Percentiles rank a stretch among this genome's conserved stretches.
These are phyloP conservation scores for Podospora pseudoanserina DNA, from an alignment of 495 filamentous ascomycete species.

Conservation along the genomic window DNA sequence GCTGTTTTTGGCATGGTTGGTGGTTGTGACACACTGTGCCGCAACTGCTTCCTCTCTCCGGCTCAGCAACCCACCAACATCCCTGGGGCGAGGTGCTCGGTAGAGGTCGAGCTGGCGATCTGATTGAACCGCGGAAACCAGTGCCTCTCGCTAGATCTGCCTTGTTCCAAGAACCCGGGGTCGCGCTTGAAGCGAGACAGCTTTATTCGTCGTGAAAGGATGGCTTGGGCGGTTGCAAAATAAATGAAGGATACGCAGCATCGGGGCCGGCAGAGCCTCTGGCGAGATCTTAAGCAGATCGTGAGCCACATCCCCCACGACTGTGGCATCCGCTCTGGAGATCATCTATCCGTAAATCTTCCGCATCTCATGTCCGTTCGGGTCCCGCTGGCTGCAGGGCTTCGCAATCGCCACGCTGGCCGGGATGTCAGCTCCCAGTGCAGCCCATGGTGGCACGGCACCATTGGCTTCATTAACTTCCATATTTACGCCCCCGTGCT, in stretches of 20 bases:
- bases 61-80: conserved; percentile 13
- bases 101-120: background rate
- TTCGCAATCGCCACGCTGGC: conserved; percentile 10
- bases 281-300: conserved; percentile 4
- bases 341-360: conserved; percentile 5
- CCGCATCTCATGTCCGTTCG: conserved; percentile 1
- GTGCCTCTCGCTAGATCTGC: conserved; percentile 13
- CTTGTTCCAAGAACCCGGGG: conserved; percentile 6
- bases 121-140: conserved; percentile 12
- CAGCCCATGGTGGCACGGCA: conserved; percentile 25
- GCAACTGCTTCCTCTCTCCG: conserved; percentile 12
- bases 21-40: conserved; percentile 20
- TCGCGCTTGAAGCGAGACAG: background rate
- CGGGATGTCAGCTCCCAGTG: conserved; percentile 23
- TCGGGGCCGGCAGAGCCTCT: background rate
- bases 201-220: conserved; percentile 4
- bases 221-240: background rate
- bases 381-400: conserved; percentile 13
- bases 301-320: background rate
- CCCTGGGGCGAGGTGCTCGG: background rate
- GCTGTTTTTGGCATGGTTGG: conserved; percentile 17
- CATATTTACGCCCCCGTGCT: conserved; percentile 40
- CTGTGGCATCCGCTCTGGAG: background rate
- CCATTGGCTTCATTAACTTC: conserved; percentile 40
- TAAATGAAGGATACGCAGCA: conserved; percentile 6